Base-by-base conservation (phyloP, 306 rosid genomes). In the Fragaria nilgerrensis region DNA sequence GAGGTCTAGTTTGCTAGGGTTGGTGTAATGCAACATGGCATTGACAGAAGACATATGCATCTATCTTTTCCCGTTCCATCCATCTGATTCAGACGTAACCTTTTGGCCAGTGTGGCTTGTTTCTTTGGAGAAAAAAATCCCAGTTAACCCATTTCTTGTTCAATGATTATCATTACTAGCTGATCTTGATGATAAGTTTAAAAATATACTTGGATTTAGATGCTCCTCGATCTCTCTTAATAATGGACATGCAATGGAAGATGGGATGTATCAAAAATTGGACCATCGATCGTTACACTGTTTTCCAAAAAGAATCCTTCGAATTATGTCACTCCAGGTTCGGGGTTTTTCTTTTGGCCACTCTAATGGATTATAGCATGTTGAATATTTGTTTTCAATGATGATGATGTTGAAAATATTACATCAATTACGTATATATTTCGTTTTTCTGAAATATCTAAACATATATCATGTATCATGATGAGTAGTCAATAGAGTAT, bases 81-180 rank as follows among this genome's bases (percentile, higher is more conserved):
- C 73, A 53, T 77, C 84, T 75, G 75, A 81, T 77, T 85, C 84
- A 58, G 85, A 87, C 88, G 74, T 81, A 61, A 75, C 87, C 88
- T 78, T 73, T 80, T 71, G 73, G 19, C 78, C 80, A 43, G 45
- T 23, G 50, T 53, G 50, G 56, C 19, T 49, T 59, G 58, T 73
- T 73, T 75, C 58, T 70, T 75, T 45, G 74, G 61, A 69, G 52
- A 56, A 76, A 76, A 76, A 49, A 36, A 39, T 7, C 43, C 70
- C 73, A 72, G 66, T 20, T 55, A 77, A 65, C 59, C 62, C 56
- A 25, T 45, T 65, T 61, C 65, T 78, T 27, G 2, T 39, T n/a
- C 32, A 16, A 19, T 41, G 68, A 62, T 62, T 29, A 62, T 29
- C 36, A 62, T 63, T 32, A 43, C 37, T 32, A 59, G 37, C 37